phyloP scores from a whole-genome alignment of 306 rosid species.

The Elaeagnus macrophylla region DNA sequence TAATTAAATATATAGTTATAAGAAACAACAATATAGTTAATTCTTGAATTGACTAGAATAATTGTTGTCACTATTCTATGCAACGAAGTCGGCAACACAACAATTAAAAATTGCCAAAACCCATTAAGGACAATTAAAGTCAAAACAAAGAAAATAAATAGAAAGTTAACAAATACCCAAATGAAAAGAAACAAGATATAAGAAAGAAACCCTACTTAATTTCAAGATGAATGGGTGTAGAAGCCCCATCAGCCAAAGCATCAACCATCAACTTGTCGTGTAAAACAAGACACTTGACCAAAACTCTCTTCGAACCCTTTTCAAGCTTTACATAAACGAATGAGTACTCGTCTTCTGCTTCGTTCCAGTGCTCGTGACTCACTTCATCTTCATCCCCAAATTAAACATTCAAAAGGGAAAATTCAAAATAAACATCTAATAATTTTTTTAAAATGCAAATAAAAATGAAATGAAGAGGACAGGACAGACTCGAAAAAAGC shows the following conservation, averaged over 20 bases:
- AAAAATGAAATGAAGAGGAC: conserved; percentile 18
- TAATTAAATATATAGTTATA: too few species aligned
- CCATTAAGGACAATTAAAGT: conserved; percentile 1
- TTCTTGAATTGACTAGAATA: conserved; percentile 59
- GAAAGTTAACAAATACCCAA: conserved; percentile 5
- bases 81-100: conserved; percentile 61
- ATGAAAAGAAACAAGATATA: not conserved
- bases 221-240: conserved; percentile 53
- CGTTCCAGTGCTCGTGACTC: conserved; percentile 72
- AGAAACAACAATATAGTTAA: too few species aligned
- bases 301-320: conserved; percentile 47
- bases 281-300: conserved; percentile 77
- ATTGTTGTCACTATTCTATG: conserved; percentile 46
- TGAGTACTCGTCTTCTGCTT: conserved; percentile 65
- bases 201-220: conserved; percentile 36
- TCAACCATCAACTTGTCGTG: conserved; percentile 48
- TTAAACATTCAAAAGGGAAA: not conserved
- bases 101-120: not conserved
- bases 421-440: too few species aligned
- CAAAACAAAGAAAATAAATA: not conserved
- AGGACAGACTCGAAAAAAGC: conserved; percentile 51
- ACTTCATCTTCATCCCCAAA: conserved; percentile 59
- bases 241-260: conserved; percentile 43
- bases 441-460: too few species aligned
- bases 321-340: conserved; percentile 61